phyloP scores from a whole-genome alignment of 2,329 filamentous ascomycete genomes.

The Phaeophleospora eucalypticola region DNA sequence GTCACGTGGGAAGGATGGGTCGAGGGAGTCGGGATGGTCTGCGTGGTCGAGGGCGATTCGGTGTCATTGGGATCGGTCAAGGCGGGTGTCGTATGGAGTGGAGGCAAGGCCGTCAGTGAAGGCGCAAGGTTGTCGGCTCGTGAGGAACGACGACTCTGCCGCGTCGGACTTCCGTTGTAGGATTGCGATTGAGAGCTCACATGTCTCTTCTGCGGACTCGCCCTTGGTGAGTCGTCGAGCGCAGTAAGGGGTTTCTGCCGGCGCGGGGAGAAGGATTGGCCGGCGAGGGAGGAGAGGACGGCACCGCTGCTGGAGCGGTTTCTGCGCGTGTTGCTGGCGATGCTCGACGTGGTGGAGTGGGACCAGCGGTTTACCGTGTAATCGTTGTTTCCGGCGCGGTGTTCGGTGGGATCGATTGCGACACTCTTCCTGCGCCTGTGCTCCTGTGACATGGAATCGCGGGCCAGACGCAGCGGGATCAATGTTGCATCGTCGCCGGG shows the following conservation, averaged over 20 bases:
- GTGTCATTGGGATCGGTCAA: conserved; percentile 27
- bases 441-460: conserved; percentile 19
- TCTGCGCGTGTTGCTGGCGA: conserved; percentile 33
- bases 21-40: conserved; percentile 30
- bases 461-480: conserved; percentile 22
- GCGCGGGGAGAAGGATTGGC: conserved; percentile 33
- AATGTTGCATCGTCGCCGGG: conserved; percentile 23
- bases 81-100: conserved; percentile 31
- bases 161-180: conserved; percentile 22
- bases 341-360: conserved; percentile 52
- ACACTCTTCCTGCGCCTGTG: conserved; percentile 39
- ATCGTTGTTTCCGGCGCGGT: conserved; percentile 29
- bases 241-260: conserved; percentile 27
- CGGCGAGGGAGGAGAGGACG: conserved; percentile 33
- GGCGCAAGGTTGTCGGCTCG: conserved; percentile 16
- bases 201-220: conserved; percentile 35
- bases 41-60: conserved; percentile 31
- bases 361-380: conserved; percentile 57
- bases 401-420: conserved; percentile 33
- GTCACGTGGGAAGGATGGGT: conserved; percentile 27
- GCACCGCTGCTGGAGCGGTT: conserved; percentile 37
- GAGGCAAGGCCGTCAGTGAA: conserved; percentile 31
- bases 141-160: conserved; percentile 22
- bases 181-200: conserved; percentile 11
- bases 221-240: conserved; percentile 34